A percentile compares a stretch with the other conserved stretches of the same genome.
Evolutionary conservation across 2,329 filamentous ascomycete species (phyloP).

Genomic region (Trichoderma sp.): DNA sequence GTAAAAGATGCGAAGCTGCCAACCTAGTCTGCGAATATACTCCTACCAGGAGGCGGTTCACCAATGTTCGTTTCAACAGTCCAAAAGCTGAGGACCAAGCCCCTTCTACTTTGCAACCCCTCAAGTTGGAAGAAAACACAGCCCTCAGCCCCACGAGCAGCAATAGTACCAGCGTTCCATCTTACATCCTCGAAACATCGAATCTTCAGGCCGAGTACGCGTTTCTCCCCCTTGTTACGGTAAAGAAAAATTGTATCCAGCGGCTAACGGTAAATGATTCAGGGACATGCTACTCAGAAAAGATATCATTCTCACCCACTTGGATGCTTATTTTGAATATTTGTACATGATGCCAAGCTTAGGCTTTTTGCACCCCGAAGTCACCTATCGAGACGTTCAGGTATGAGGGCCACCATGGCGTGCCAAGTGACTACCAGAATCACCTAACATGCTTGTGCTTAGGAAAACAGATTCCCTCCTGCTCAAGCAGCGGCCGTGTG

Average conservation of each 20-base stretch:
- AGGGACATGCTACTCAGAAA: conserved; percentile 36
- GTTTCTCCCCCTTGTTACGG: neutral
- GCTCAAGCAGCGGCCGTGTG: conserved; percentile 39
- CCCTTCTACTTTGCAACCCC: conserved; percentile 8
- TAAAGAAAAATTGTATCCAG: neutral
- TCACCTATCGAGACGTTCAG: conserved; percentile 36
- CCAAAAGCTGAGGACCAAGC: conserved; percentile 16
- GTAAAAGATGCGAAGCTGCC: conserved; percentile 37
- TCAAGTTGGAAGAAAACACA: conserved; percentile 20
- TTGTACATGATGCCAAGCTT: conserved; percentile 40
- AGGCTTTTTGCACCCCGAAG: conserved; percentile 38
- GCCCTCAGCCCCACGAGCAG: conserved; percentile 24
- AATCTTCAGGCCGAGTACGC: conserved; percentile 32
- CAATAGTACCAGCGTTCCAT: conserved; percentile 19
- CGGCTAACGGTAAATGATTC: neutral
- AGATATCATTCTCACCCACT: conserved; percentile 36
- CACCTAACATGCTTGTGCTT: neutral
- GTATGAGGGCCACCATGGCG: conserved; percentile 21
- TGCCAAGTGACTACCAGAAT: neutral
- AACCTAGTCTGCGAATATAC: conserved; percentile 41
- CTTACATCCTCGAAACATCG: conserved; percentile 27
- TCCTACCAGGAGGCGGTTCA: conserved; percentile 38
- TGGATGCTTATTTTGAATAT: conserved; percentile 40
- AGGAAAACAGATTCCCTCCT: conserved; percentile 36
- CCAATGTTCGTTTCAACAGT: conserved; percentile 31